Evolutionary conservation across 257 asterid species (phyloP), one percentile per base, ranked within the genome.

Genomic region (Pogostemon cablin): DNA sequence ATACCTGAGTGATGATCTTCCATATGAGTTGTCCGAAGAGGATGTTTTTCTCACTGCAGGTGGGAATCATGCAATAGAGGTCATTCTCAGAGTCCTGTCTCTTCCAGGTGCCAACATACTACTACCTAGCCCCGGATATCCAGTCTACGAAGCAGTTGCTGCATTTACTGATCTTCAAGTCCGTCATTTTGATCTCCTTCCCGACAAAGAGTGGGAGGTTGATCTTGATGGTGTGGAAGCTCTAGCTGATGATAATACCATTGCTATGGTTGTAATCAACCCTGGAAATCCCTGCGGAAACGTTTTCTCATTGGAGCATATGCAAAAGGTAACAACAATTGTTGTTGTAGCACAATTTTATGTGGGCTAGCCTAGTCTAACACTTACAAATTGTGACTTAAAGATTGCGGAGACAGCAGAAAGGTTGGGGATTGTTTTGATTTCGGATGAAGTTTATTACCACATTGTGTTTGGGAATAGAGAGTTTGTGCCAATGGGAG

Each of bases 201-300:
- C 90, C 0, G 82, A 82, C 2, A 81, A 65, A 59, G 78, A 73
- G 34, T 89, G 96, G 96, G 88, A 89, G 75, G 88, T 87, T n/a
- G 93, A 89, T 72, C 86, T 84, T 32, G 72, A 79, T 39, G 76
- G 75, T 9, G 69, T 89, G 2, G 90, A 87, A 73, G 79, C 90
- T 56, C 79, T 86, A 35, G 95, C 91, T 2, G 88, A 90, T 75
- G 87, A 86, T 39, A 86, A 75, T 6, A 86, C 96, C 4, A 86
- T 90, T 65, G 95, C 93, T 5, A 79, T 90, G 76, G 91, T 83
- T 66, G 76, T 90, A 6, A 75, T 81, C 74, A 90, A 90, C 71
- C 95, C 96, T 0, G 93, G 95, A 17, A 90, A 87, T 75, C 96
- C 96, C 0, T 84, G 93, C 82, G 96, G 95, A 56, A 86, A 67